These are phyloP conservation scores for Penicillium taxi DNA, from an alignment of 495 filamentous ascomycete species.

Conservation along the genomic window DNA sequence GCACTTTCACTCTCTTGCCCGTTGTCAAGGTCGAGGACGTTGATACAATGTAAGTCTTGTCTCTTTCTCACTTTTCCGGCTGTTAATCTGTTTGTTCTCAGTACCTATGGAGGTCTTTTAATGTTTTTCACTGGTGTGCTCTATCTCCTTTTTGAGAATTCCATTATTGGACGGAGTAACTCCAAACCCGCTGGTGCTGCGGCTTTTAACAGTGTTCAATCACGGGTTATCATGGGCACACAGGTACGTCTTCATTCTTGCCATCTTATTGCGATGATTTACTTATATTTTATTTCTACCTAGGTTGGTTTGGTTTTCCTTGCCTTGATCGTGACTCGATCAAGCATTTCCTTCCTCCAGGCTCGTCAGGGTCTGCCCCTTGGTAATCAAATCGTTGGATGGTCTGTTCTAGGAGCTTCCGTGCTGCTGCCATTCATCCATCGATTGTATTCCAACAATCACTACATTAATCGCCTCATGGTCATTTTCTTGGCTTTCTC, in stretches of 20 bases:
- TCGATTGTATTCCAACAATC: slow-evolving; percentile 68
- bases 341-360: slow-evolving; percentile 72
- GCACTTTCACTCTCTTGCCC: slow-evolving; percentile 80
- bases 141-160: slow-evolving; percentile 77
- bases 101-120: slow-evolving; percentile 64
- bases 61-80: background rate
- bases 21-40: slow-evolving; percentile 77
- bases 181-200: slow-evolving; percentile 14
- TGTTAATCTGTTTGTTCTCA: slow-evolving; percentile 34
- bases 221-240: slow-evolving; percentile 48
- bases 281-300: background rate
- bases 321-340: slow-evolving; percentile 77
- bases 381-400: slow-evolving; percentile 84
- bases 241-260: slow-evolving; percentile 44
- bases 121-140: slow-evolving; percentile 73
- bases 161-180: slow-evolving; percentile 38
- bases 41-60: slow-evolving; percentile 59
- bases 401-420: slow-evolving; percentile 72
- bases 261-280: background rate
- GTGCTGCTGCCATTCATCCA: slow-evolving; percentile 75
- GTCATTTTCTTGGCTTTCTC: slow-evolving; percentile 91
- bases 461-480: slow-evolving; percentile 85
- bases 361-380: slow-evolving; percentile 79
- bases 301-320: slow-evolving; percentile 76
- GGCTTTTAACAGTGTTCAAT: slow-evolving; percentile 33